These are phyloP conservation scores for Phytophthora foliorum DNA, from an alignment of 352 stramenopile species.

Conservation along the genomic window DNA sequence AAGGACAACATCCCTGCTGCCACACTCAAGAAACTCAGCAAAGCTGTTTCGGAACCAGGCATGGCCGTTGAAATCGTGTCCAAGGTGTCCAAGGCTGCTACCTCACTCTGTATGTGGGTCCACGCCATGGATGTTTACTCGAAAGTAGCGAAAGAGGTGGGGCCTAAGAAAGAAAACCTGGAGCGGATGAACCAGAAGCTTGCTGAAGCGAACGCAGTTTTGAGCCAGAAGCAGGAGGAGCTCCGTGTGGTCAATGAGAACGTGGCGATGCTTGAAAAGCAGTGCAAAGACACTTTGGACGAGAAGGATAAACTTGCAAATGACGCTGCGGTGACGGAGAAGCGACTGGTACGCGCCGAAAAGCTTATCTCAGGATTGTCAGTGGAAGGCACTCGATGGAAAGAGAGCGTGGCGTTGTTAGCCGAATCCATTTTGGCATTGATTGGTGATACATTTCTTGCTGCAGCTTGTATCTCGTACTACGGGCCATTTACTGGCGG, in stretches of 20 bases:
- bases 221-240: conserved; percentile 92
- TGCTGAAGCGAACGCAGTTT: conserved; percentile 84
- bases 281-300: conserved; percentile 91
- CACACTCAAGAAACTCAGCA: conserved; percentile 92
- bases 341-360: conserved; percentile 90
- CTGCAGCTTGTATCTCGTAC: conserved; percentile 94
- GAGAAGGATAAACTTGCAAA: conserved; percentile 93
- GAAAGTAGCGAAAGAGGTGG: conserved; percentile 95
- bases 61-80: conserved; percentile 93
- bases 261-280: conserved; percentile 88
- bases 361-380: conserved; percentile 93
- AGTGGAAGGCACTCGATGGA: conserved; percentile 94
- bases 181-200: conserved; percentile 94
- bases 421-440: conserved; percentile 77
- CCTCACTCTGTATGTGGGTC: conserved; percentile 94
- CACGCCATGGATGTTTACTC: conserved; percentile 97
- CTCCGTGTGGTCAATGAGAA: conserved; percentile 92
- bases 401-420: conserved; percentile 88
- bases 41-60: conserved; percentile 81
- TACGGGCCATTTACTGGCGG: conserved; percentile 94
- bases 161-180: conserved; percentile 92
- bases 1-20: conserved; percentile 95
- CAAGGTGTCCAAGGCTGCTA: conserved; percentile 94
- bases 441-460: conserved; percentile 95
- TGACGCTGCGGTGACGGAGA: conserved; percentile 90